Base-by-base conservation (phyloP, 2,329 filamentous ascomycete genomes). In the Penicillium sp. region DNA sequence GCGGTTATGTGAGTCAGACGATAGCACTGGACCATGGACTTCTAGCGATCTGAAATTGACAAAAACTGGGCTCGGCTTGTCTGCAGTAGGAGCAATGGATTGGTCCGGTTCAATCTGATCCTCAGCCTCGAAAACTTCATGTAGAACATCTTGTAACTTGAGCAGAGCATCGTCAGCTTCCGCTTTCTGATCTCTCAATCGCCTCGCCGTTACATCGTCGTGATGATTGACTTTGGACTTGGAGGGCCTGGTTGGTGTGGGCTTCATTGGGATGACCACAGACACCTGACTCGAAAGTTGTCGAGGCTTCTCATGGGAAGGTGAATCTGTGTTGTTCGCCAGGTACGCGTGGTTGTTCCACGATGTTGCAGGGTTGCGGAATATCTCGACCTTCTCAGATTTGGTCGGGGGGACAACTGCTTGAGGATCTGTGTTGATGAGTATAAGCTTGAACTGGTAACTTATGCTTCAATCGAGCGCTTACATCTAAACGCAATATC, bases 81-180 rank as follows among this genome's bases (percentile, higher is more conserved):
- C 70, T 36, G 59, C 46, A n/a, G 67, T 56, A 13, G 58, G 52
- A 49, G 59, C 55, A 41, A 65, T 67, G 24, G 73, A 73, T 5
- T 63, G 80, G 66, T 78, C 82, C 52, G 69, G 76, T 68, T 76
- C 83, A 49, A 76, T 75, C 64, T 82, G 79, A 59, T 90, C 84
- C 62, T 95, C 89, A 4, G 86, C 85, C 54, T 87, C 80, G 56
- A 90, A 89, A 12, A 95, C 77, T 25, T 84, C 81, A 45, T 82
- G 76, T 3, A 94, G 73, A 41, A 90, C 78, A 34, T 79, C 78
- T 47, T 85, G 80, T 9, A 98, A 72, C 46, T 84, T 82, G 45
- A 84, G 73, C 39, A 90, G 76, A 38, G 88, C 85, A 9, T 81
- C 77, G 58, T 95, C 84, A 4, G 85, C 86, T 60, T 90, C 84